Conservation (phyloP, 192 early-diverging fungal species). For the Phycomyces nitens region DNA sequence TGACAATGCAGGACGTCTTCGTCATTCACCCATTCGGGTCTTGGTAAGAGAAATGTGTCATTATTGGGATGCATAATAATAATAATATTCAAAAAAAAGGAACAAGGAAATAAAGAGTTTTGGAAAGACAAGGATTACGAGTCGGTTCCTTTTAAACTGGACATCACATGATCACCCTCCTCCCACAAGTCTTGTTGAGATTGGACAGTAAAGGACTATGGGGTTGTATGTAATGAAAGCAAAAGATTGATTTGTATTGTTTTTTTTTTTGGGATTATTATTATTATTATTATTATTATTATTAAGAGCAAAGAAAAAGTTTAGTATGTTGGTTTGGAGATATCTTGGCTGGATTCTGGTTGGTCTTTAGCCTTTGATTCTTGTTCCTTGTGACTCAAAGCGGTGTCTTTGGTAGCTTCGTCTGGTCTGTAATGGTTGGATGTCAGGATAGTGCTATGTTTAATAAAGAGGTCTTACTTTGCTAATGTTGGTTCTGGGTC, state of each 20-base stretch:
- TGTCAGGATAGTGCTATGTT: too few species aligned
- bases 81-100: background rate
- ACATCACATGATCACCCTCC: background rate
- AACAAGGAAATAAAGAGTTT: background rate
- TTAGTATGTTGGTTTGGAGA: too few species aligned
- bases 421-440: too few species aligned
- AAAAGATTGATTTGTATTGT: background rate
- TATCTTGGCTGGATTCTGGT: too few species aligned
- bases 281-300: too few species aligned
- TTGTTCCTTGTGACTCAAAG: too few species aligned
- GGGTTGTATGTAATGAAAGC: background rate
- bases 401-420: too few species aligned
- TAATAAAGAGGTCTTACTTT: too few species aligned
- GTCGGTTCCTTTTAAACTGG: background rate
- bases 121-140: background rate
- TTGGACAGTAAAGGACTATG: too few species aligned
- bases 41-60: conserved; percentile 43
- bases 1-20: conserved; percentile 41
- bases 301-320: too few species aligned
- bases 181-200: too few species aligned
- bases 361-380: too few species aligned
- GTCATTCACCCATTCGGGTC: conserved; percentile 50
- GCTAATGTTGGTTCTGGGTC: background rate
- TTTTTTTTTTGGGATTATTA: conserved; percentile 1
- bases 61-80: conserved; percentile 17